Evolutionary conservation across 768 basidiomycete species (phyloP).

Genomic region (Dentipellis sp.): DNA sequence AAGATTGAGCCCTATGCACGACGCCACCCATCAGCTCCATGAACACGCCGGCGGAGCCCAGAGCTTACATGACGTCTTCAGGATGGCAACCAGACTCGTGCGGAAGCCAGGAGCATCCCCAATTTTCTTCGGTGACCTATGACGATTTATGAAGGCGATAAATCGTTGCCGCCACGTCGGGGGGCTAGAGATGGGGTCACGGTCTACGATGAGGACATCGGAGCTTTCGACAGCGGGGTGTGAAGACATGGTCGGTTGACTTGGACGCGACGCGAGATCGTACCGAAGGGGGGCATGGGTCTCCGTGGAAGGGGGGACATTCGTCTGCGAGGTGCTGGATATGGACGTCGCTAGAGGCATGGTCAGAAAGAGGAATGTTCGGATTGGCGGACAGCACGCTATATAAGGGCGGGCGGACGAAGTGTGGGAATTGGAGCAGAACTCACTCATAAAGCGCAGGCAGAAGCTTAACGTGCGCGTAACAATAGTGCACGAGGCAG

Average conservation of each 20-base stretch:
- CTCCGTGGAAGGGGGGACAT: not conserved
- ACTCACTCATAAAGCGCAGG: not conserved
- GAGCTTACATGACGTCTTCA: constrained; percentile 46
- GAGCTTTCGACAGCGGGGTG: no score
- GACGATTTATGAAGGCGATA: no score
- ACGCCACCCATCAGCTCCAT: not conserved
- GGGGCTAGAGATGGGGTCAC: no score
- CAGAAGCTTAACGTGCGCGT: not conserved
- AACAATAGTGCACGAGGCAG: not conserved
- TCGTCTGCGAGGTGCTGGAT: not conserved
- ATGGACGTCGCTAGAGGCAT: not conserved
- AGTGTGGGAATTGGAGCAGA: not conserved
- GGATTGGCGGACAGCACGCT: not conserved
- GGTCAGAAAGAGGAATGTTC: not conserved
- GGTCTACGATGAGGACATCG: no score
- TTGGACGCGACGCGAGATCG: not conserved
- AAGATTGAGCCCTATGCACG: constrained; percentile 53
- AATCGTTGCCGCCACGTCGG: not conserved
- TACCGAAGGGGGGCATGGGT: not conserved
- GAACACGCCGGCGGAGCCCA: not conserved
- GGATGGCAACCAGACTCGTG: constrained; percentile 42
- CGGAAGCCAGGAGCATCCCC: constrained; percentile 35
- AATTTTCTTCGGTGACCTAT: constrained; percentile 14
- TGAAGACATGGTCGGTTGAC: no score
- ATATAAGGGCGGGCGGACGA: not conserved